Conservation (phyloP, 331 rosid genomes). For the Telfairia occidentalis region DNA sequence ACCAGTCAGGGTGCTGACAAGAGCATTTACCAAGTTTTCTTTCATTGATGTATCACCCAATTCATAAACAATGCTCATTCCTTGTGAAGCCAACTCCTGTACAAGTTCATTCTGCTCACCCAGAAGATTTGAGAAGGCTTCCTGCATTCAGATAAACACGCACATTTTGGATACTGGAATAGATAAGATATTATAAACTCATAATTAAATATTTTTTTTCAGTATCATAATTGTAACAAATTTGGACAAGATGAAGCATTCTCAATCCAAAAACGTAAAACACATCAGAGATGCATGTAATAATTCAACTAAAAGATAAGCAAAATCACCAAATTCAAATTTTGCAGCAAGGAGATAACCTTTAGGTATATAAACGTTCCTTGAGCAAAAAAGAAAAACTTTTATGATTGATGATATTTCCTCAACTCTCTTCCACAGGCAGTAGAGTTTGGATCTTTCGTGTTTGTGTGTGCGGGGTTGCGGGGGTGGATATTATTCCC, state of each 20-base stretch:
- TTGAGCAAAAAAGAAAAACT: neutral
- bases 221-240: neutral
- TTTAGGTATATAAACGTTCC: neutral
- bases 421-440: neutral
- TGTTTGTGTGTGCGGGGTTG: neutral
- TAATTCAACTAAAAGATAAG: neutral
- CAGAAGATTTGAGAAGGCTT: conserved; percentile 85
- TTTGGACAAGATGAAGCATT: neutral
- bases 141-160: conserved; percentile 43
- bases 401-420: neutral
- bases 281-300: neutral
- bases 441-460: neutral
- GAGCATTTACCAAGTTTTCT: conserved; percentile 69
- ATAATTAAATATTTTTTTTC: neutral
- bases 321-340: neutral
- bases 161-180: neutral
- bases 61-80: conserved; percentile 98
- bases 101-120: conserved; percentile 95
- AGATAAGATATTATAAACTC: neutral
- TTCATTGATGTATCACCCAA: conserved; percentile 85
- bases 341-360: neutral
- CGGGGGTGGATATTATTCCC: neutral
- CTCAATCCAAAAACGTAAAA: neutral
- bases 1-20: conserved; percentile 77
- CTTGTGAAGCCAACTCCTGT: conserved; percentile 96